These are phyloP conservation scores for Jacaranda copaia DNA, from an alignment of 257 asterid genomes.

Conservation along the genomic window DNA sequence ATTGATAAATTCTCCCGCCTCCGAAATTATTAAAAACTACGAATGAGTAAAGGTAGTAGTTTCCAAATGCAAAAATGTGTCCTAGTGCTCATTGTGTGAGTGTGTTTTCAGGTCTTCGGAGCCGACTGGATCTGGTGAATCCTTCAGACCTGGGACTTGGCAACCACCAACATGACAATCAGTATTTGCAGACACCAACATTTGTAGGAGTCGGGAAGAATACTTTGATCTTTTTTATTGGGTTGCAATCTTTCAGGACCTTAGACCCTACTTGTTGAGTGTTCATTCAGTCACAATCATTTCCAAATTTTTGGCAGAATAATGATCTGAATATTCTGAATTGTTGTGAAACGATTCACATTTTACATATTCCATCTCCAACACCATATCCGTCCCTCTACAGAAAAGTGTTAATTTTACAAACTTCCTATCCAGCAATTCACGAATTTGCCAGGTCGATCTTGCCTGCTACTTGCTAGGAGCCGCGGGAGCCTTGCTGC, in stretches of 20 bases:
- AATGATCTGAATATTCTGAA: too few relatives aligned
- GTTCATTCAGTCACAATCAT: background rate
- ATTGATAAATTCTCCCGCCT: background rate
- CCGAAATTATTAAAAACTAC: background rate
- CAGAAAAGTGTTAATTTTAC: too few relatives aligned
- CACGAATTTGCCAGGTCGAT: too few relatives aligned
- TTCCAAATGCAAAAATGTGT: background rate
- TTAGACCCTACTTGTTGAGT: background rate
- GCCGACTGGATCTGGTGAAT: conserved; percentile 87
- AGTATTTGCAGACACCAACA: background rate
- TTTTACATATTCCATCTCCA: too few relatives aligned
- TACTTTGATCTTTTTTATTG: background rate
- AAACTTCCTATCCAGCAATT: too few relatives aligned
- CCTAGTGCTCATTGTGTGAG: background rate
- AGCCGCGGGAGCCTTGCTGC: too few relatives aligned
- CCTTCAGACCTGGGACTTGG: conserved; percentile 96
- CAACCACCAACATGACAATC: conserved; percentile 76
- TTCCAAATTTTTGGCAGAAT: background rate
- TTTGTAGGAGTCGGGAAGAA: background rate
- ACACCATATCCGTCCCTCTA: too few relatives aligned
- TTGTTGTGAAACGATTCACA: too few relatives aligned
- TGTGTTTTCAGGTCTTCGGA: conserved; percentile 70
- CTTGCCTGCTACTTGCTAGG: too few relatives aligned
- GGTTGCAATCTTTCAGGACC: background rate
- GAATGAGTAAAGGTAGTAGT: background rate